Conservation (phyloP, 164 flowering plant genomes). For the Magnolia sinica region DNA sequence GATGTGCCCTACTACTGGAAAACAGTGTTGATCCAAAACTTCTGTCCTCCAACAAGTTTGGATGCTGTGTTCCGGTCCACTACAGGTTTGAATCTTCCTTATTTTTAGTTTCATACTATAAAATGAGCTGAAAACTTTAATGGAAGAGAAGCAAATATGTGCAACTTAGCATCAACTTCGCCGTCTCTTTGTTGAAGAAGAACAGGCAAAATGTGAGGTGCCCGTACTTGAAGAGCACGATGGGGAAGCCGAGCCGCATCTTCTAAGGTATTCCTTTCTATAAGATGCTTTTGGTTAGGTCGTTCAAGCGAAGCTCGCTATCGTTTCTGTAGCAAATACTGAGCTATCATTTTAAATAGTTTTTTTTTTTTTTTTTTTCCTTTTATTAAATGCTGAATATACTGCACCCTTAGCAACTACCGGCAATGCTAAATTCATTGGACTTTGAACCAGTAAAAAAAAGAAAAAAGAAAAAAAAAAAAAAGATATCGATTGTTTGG, state of each 20-base stretch:
- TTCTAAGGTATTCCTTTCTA: conserved; percentile 8
- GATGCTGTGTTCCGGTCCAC: too few relatives aligned
- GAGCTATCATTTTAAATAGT: not conserved
- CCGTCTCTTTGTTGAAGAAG: conserved; percentile 66
- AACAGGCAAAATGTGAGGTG: conserved; percentile 67
- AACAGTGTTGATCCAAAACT: too few relatives aligned
- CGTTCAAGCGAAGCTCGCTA: not conserved
- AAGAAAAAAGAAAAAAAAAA: too few relatives aligned
- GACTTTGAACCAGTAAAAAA: not conserved
- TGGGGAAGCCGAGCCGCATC: conserved; percentile 26
- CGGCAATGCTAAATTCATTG: not conserved
- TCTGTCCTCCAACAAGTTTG: too few relatives aligned
- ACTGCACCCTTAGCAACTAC: not conserved
- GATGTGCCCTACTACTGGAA: too few relatives aligned
- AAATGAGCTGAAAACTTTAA: not conserved
- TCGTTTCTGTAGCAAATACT: not conserved
- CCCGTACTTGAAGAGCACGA: conserved; percentile 27
- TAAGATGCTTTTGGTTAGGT: not conserved
- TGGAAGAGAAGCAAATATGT: conserved; percentile 85
- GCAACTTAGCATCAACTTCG: conserved; percentile 69
- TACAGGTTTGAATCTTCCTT: too few relatives aligned
- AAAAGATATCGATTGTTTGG: too few relatives aligned
- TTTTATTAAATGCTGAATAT: not conserved
- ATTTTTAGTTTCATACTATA: too few relatives aligned
- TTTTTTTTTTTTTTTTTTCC: not conserved